Evolutionary conservation across 164 flowering plant species (phyloP).

Genomic region (Annona squamosa): DNA sequence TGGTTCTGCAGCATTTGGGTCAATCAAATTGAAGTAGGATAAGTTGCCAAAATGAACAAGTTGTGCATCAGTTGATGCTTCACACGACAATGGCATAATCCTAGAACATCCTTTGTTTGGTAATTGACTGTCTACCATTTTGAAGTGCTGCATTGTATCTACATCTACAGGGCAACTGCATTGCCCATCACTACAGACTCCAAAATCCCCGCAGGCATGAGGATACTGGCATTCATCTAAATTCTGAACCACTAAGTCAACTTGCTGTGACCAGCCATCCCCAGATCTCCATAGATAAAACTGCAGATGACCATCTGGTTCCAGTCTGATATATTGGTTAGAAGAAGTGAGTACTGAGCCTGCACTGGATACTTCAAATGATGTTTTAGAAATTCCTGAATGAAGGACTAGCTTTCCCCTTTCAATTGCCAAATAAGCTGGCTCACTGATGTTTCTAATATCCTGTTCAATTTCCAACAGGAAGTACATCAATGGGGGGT

Average conservation of each 20-base stretch:
- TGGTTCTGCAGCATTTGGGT: neutral
- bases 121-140: constrained; percentile 8
- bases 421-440: neutral
- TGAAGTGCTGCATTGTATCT: constrained; percentile 10
- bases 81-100: constrained; percentile 12
- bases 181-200: constrained; percentile 22
- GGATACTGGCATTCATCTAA: constrained; percentile 17
- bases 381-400: neutral
- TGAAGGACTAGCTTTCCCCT: neutral
- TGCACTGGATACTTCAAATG: neutral
- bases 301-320: constrained; percentile 25
- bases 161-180: constrained; percentile 19
- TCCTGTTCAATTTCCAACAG: neutral
- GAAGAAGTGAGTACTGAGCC: neutral
- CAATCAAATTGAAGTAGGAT: constrained; percentile 17
- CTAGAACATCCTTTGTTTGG: constrained; percentile 17
- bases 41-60: constrained; percentile 8
- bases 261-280: constrained; percentile 1
- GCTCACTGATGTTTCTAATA: neutral
- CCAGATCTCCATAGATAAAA: constrained; percentile 21
- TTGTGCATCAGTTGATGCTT: constrained; percentile 9
- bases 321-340: constrained; percentile 24
- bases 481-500: neutral
- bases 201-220: constrained; percentile 19
- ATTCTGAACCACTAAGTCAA: constrained; percentile 4